phyloP scores from a whole-genome alignment of 2,329 filamentous ascomycete genomes.

The Paraconiothyrium sp. region DNA sequence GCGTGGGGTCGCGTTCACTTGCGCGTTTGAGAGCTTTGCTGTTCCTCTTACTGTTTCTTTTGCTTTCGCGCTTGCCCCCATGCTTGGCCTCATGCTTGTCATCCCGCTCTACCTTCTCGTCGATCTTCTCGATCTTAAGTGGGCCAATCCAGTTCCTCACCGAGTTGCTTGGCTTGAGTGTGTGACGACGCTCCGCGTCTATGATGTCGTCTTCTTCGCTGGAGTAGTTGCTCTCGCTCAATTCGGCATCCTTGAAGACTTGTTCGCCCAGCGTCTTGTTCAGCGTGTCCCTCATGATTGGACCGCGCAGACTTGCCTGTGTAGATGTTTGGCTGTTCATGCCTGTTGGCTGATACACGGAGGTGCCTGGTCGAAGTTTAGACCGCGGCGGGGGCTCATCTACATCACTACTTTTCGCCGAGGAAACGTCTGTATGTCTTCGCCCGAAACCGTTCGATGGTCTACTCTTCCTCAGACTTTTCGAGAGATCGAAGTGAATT shows the following conservation, averaged over 20 bases:
- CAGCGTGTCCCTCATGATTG: conserved; percentile 34
- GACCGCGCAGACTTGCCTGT: conserved; percentile 31
- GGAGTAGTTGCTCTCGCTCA: conserved; percentile 44
- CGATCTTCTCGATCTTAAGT: conserved; percentile 28
- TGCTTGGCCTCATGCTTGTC: conserved; percentile 28
- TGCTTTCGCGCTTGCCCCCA: conserved; percentile 23
- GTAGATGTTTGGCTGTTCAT: conserved; percentile 28
- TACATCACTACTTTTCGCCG: conserved; percentile 20
- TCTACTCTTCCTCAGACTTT: conserved; percentile 37
- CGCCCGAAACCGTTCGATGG: conserved; percentile 23
- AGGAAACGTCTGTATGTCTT: conserved; percentile 21
- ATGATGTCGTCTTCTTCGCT: conserved; percentile 40
- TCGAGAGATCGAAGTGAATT: conserved; percentile 25
- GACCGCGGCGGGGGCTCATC: conserved; percentile 27
- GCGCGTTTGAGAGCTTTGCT: conserved; percentile 33
- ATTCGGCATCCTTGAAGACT: conserved; percentile 42
- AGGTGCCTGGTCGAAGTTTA: conserved; percentile 28
- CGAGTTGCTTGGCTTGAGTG: conserved; percentile 33
- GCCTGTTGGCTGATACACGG: conserved; percentile 18
- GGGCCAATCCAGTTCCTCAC: conserved; percentile 33
- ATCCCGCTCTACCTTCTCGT: conserved; percentile 25
- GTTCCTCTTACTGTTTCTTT: background rate
- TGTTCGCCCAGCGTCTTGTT: conserved; percentile 36
- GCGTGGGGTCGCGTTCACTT: conserved; percentile 40
- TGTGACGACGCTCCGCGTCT: conserved; percentile 33